Evolutionary conservation across 441 rosid genomes (phyloP), one percentile per base, ranked within the genome.

Genomic region (Croton laevigatus): DNA sequence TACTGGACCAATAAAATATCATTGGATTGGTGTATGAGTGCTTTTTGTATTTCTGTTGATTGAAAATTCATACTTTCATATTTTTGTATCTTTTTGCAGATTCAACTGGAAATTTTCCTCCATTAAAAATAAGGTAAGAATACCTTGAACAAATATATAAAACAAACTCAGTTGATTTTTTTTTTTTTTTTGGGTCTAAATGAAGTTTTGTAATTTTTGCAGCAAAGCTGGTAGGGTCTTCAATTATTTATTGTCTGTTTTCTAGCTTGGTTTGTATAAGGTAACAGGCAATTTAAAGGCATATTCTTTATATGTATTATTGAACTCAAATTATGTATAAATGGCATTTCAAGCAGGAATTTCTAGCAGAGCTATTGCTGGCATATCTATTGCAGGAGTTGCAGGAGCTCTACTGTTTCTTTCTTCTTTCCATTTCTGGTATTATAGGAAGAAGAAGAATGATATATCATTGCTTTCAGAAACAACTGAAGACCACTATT

Each of bases 61-160:
- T n/a, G n/a, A n/a, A n/a, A n/a, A n/a, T n/a, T n/a, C n/a, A n/a
- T n/a, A n/a, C n/a, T 40, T 1, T 40, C 44, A 40, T 4, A 9
- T 1, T 6, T 40, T 40, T 40, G 32, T 27, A 27, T 40, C 2
- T 7, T 58, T 65, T 20, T 79, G 76, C 87, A 88, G 92, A 88
- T 78, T 53, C 66, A 73, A 75, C 67, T 75, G 90, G 90, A 71
- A 83, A 16, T 19, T 88, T 71, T 64, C 92, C 81, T 46, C 81
- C 88, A 6, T 63, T 88, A 67, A 81, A 66, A 66, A 62, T 73
- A 74, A 84, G 87, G 92, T 88, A 71, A 6, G 9, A 27, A 27
- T 27, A 27, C 2, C 2, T 27, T 27, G 2, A 1, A 27, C 32
- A 27, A 27, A 1, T 27, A 27, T 27, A 0, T 23, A 42, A 60